Conservation (phyloP, 1,284 basidiomycete genomes). For the Tranzscheliella williamsii region DNA sequence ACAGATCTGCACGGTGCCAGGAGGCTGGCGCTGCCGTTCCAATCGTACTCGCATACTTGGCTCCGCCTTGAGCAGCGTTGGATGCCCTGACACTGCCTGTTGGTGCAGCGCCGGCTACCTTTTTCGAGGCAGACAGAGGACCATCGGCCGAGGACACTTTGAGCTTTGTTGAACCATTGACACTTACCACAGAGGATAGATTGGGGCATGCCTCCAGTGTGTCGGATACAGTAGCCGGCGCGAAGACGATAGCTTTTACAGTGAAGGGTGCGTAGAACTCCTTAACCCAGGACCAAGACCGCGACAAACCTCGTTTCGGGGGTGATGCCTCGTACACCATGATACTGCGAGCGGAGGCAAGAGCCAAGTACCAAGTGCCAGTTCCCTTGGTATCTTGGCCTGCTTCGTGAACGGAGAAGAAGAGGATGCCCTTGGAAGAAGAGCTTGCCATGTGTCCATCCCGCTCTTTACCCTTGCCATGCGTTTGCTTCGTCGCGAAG, state of each 20-base stretch:
- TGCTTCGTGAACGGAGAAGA: slow-evolving; percentile 47
- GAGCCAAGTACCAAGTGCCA: slow-evolving; percentile 50
- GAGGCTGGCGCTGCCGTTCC: slow-evolving; percentile 20
- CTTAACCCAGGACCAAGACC: slow-evolving; percentile 44
- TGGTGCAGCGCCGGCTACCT: not conserved
- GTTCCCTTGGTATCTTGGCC: slow-evolving; percentile 29
- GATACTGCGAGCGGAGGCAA: slow-evolving; percentile 38
- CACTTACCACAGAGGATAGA: slow-evolving; percentile 1
- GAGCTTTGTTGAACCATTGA: slow-evolving; percentile 13
- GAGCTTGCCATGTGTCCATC: slow-evolving; percentile 9
- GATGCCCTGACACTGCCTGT: not conserved
- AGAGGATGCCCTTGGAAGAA: slow-evolving; percentile 35
- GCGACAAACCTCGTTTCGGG: slow-evolving; percentile 9
- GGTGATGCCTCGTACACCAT: slow-evolving; percentile 43
- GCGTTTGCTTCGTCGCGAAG: slow-evolving; percentile 8
- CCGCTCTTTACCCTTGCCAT: slow-evolving; percentile 26
- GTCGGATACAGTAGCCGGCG: slow-evolving; percentile 24
- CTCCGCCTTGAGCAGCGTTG: slow-evolving; percentile 3
- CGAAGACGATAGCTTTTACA: slow-evolving; percentile 36
- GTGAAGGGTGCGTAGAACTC: slow-evolving; percentile 44
- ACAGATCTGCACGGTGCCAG: slow-evolving; percentile 43
- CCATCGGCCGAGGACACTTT: slow-evolving; percentile 22
- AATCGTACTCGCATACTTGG: slow-evolving; percentile 6
- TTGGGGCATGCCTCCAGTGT: not conserved
- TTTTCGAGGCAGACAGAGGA: slow-evolving; percentile 15